A percentile compares a stretch with the other conserved stretches of the same genome.
phyloP scores from a whole-genome alignment of 1,284 basidiomycete species.

The Rhodotorula sp. region DNA sequence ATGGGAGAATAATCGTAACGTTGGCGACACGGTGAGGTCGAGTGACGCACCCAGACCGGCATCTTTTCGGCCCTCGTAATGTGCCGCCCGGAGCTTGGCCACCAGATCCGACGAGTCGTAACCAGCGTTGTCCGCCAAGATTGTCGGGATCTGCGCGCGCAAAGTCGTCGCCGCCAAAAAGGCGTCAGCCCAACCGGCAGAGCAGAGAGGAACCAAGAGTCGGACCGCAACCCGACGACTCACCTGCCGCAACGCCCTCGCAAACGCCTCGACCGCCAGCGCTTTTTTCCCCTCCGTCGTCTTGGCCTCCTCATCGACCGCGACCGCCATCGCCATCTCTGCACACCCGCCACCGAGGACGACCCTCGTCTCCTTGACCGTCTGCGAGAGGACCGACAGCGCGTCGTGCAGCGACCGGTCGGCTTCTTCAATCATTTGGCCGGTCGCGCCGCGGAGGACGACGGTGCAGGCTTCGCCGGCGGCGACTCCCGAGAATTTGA shows the following conservation, averaged over 20 bases:
- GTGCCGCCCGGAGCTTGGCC: constrained; percentile 82
- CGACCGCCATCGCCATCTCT: constrained; percentile 96
- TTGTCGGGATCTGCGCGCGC: constrained; percentile 72
- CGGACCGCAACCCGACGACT: constrained; percentile 8
- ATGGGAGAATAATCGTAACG: neutral
- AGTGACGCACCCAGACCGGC: constrained; percentile 72
- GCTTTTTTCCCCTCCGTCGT: constrained; percentile 91
- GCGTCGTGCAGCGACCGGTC: constrained; percentile 97
- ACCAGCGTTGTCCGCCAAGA: constrained; percentile 96
- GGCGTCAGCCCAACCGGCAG: neutral
- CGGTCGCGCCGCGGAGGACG: constrained; percentile 92
- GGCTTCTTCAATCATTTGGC: constrained; percentile 99
- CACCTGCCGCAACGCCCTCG: constrained; percentile 76
- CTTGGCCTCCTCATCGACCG: constrained; percentile 84
- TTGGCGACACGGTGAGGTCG: no score
- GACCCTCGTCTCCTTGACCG: constrained; percentile 92
- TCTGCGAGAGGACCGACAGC: constrained; percentile 94
- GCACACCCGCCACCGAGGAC: constrained; percentile 95
- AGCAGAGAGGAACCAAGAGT: neutral
- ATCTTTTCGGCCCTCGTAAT: constrained; percentile 82
- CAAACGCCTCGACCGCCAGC: constrained; percentile 89
- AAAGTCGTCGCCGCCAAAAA: no score
- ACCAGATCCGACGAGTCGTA: constrained; percentile 97
- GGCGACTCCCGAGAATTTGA: constrained; percentile 98
- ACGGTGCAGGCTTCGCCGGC: constrained; percentile 99